Base-by-base conservation (phyloP, 2,329 filamentous ascomycete genomes). In the Claviceps sorghi region DNA sequence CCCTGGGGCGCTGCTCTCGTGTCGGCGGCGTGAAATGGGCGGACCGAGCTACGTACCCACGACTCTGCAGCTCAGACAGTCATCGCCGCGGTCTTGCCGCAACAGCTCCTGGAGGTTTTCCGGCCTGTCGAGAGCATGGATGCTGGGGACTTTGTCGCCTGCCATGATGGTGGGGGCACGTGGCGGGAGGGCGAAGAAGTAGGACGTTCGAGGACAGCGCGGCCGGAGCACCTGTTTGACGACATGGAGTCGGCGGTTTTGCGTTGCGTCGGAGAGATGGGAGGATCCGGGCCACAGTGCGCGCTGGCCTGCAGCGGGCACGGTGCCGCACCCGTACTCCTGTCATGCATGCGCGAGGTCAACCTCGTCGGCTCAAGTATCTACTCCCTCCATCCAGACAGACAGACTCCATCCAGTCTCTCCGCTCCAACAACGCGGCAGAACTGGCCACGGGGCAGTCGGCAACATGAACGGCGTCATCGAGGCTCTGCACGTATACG, bases 401-500 rank as follows among this genome's bases (percentile, higher is more conserved):
- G n/a, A n/a, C n/a, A 26, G 26, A 26, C 26, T 26, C 26, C 13
- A 6, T 22, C 15, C 22, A 29, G 36, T 49, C 22, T 32, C 30
- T 15, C 40, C 36, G 21, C 30, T 40, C 21, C 48, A 15, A 19
- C 36, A 44, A 51, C 49, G 52, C 52, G 17, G 34, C 48, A 21
- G 17, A 40, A 42, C 52, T 46, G 44, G 19, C 29, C 48, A 45
- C 44, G 13, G 46, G 30, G 50, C 49, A 53, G 59, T 57, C 56
- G 56, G 64, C 67, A 82, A 69, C 66, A 91, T 90, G 86, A 87
- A 79, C 72, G 82, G 88, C 72, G 82, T 86, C 65, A 86, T 98
- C 65, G 91, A 97, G 75, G 93, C 91, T 66, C 77, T 98, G 64
- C 91, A 97, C 74, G 89, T 98, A 67, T 96, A 86, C 69, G 90